Conservation (phyloP, 179 eudicot species). For the Spergularia azorica region DNA sequence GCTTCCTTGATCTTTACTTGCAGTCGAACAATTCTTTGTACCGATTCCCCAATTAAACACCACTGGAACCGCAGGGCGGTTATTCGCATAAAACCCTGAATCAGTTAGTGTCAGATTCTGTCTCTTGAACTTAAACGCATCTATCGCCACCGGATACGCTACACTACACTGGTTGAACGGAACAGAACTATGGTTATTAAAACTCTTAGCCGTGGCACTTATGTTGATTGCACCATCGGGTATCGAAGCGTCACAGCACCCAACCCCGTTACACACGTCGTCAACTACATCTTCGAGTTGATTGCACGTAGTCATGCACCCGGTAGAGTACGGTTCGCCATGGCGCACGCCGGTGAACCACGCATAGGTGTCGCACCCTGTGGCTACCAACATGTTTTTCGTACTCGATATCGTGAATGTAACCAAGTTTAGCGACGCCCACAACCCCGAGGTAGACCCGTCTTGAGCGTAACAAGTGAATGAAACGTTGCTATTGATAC, state of each 20-base stretch:
- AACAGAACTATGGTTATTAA: constrained; percentile 10
- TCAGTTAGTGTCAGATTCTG: constrained; percentile 3
- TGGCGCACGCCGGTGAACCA: constrained; percentile 16
- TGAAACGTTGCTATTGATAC: background rate
- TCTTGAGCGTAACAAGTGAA: constrained; percentile 18
- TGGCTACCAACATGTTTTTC: constrained; percentile 24
- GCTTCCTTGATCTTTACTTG: constrained; percentile 6
- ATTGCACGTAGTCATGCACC: constrained; percentile 35
- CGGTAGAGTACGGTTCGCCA: constrained; percentile 17
- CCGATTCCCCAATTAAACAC: constrained; percentile 38
- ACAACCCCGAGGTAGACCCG: too few species aligned
- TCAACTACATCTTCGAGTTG: background rate
- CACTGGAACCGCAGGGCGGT: constrained; percentile 8
- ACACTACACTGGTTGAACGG: constrained; percentile 30
- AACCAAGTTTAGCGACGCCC: background rate
- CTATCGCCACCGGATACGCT: constrained; percentile 27
- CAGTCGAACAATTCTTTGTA: background rate
- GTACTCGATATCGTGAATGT: constrained; percentile 25
- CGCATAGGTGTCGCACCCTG: constrained; percentile 38
- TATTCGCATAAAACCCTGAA: background rate
- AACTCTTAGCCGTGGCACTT: background rate
- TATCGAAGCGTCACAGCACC: constrained; percentile 37
- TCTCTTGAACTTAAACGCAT: background rate
- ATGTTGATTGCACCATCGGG: constrained; percentile 27
- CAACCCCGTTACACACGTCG: constrained; percentile 36